phyloP scores from a whole-genome alignment of 1,284 basidiomycete genomes.

The Heterobasidion parviporum region DNA sequence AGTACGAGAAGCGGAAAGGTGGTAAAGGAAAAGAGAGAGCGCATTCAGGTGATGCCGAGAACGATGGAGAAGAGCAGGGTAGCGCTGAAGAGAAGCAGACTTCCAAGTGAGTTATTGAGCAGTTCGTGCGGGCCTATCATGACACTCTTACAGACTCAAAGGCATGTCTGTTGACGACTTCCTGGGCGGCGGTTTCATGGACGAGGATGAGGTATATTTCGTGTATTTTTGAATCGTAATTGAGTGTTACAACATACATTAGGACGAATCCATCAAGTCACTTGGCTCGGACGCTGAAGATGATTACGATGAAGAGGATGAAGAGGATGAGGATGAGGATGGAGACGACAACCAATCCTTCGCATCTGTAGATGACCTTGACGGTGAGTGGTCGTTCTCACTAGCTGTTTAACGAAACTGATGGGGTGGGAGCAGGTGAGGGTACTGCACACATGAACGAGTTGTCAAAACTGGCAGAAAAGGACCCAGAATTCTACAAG shows the following conservation, averaged over 20 bases:
- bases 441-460: slow-evolving; percentile 70
- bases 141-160: slow-evolving; percentile 30
- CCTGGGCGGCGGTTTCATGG: slow-evolving; percentile 71
- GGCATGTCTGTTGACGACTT: slow-evolving; percentile 77
- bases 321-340: slow-evolving; percentile 38
- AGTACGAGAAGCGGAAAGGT: slow-evolving; percentile 53
- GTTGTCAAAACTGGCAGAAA: slow-evolving; percentile 87
- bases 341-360: slow-evolving; percentile 63
- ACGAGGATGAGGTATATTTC: slow-evolving; percentile 36
- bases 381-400: slow-evolving; percentile 35
- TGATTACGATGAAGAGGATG: slow-evolving; percentile 36
- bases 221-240: not conserved
- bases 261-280: slow-evolving; percentile 6
- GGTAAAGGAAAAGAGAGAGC: slow-evolving; percentile 21
- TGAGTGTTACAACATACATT: not conserved
- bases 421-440: slow-evolving; percentile 37
- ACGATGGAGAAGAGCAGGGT: slow-evolving; percentile 27
- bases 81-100: slow-evolving; percentile 12
- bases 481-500: slow-evolving; percentile 98
- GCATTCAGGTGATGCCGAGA: slow-evolving; percentile 26
- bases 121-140: not conserved
- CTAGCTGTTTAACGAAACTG: not conserved
- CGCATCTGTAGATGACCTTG: slow-evolving; percentile 68
- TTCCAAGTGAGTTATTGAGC: slow-evolving; percentile 13
- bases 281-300: slow-evolving; percentile 19